Conservation (phyloP, 1,284 basidiomycete species). For the Sanghuangporus sanghuang region DNA sequence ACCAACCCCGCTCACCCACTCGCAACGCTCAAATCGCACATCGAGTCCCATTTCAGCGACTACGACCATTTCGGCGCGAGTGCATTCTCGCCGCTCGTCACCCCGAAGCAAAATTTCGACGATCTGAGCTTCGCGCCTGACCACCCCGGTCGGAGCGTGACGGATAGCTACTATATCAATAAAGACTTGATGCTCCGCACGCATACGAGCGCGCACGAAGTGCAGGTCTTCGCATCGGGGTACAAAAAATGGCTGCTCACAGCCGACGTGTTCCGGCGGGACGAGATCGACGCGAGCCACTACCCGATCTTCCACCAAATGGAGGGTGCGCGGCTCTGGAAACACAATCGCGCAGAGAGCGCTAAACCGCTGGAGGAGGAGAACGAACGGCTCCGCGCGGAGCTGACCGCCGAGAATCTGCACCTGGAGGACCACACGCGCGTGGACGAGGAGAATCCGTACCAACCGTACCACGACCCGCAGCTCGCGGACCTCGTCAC, state of each 20-base stretch:
- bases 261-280: constrained; percentile 97
- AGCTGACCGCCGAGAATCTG: constrained; percentile 68
- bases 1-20: constrained; percentile 80
- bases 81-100: constrained; percentile 63
- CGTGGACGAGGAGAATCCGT: constrained; percentile 73
- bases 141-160: constrained; percentile 87
- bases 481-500: constrained; percentile 68
- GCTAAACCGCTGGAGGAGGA: constrained; percentile 32
- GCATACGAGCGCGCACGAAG: constrained; percentile 97
- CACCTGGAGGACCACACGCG: constrained; percentile 84
- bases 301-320: constrained; percentile 99
- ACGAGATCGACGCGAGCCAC: constrained; percentile 97
- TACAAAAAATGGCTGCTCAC: constrained; percentile 86
- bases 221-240: constrained; percentile 81
- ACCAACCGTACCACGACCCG: constrained; percentile 74
- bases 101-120: constrained; percentile 93
- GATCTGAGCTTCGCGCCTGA: constrained; percentile 91
- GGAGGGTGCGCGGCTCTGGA: constrained; percentile 88
- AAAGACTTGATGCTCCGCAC: constrained; percentile 88
- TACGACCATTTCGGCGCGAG: constrained; percentile 54
- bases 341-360: constrained; percentile 45
- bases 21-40: constrained; percentile 75
- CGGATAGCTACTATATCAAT: constrained; percentile 98
- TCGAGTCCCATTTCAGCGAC: constrained; percentile 78
- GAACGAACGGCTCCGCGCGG: constrained; percentile 52